Conservation (phyloP, 2,329 filamentous ascomycete species). For the Fusarium continuum region DNA sequence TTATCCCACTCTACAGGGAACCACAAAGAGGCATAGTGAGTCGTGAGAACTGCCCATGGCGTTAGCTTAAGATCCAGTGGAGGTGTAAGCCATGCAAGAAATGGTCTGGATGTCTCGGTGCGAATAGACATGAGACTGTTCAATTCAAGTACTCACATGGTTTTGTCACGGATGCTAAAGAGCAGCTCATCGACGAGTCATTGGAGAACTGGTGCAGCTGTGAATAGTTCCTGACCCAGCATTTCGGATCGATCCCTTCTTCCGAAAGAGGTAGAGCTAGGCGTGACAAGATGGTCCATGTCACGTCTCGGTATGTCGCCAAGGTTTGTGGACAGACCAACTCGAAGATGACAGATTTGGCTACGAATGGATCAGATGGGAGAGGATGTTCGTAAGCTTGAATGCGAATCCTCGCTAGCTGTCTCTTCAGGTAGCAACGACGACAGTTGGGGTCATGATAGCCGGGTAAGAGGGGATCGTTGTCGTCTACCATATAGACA, state of each 20-base stretch:
- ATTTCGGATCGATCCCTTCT: slow-evolving; percentile 32
- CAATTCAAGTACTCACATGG: slow-evolving; percentile 44
- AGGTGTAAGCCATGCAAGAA: too few relatives aligned
- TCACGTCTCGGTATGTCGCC: slow-evolving; percentile 52
- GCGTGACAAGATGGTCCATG: slow-evolving; percentile 50
- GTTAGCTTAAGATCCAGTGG: background rate
- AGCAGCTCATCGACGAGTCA: slow-evolving; percentile 26
- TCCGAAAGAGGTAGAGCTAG: slow-evolving; percentile 42
- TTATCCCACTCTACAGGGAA: slow-evolving; percentile 46
- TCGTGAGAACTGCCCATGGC: slow-evolving; percentile 35
- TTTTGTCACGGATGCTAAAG: slow-evolving; percentile 44
- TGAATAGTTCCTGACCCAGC: slow-evolving; percentile 37
- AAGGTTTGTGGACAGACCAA: slow-evolving; percentile 49
- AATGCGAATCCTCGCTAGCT: slow-evolving; percentile 48
- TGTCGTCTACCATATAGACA: slow-evolving; percentile 40
- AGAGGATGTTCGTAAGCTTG: slow-evolving; percentile 53
- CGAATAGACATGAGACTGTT: too few relatives aligned
- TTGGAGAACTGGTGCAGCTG: slow-evolving; percentile 34
- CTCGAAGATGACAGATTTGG: slow-evolving; percentile 54
- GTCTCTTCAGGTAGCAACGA: slow-evolving; percentile 48
- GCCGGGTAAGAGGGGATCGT: slow-evolving; percentile 12
- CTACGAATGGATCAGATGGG: slow-evolving; percentile 44
- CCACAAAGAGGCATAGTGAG: slow-evolving; percentile 40
- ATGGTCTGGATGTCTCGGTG: too few relatives aligned
- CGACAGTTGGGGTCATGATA: slow-evolving; percentile 45